Conservation (phyloP, 352 stramenopile species). For the Phytophthora cryptogea region DNA sequence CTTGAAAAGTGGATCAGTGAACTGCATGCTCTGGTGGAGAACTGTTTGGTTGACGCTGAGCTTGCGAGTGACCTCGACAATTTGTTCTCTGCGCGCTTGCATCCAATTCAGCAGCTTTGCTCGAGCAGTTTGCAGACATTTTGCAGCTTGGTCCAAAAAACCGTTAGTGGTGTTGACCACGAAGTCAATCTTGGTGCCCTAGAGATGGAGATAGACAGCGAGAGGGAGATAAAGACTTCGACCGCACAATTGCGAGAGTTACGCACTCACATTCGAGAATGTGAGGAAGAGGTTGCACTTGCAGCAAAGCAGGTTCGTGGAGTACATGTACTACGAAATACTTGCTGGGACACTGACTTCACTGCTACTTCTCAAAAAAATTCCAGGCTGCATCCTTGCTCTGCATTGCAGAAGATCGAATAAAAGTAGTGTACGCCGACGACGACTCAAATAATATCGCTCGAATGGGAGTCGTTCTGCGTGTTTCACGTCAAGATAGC, state of each 20-base stretch:
- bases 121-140: slow-evolving; percentile 19
- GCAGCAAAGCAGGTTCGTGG: slow-evolving; percentile 23
- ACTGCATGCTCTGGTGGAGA: slow-evolving; percentile 11
- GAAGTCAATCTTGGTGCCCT: not conserved
- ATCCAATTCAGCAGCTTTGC: slow-evolving; percentile 6
- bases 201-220: not conserved
- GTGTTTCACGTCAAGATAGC: slow-evolving; percentile 46
- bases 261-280: slow-evolving; percentile 21
- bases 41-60: slow-evolving; percentile 5
- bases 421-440: slow-evolving; percentile 49
- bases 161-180: not conserved
- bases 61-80: not conserved
- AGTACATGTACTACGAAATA: not conserved
- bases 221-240: slow-evolving; percentile 6
- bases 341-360: no score
- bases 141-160: slow-evolving; percentile 25
- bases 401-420: slow-evolving; percentile 29
- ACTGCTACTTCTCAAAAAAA: not conserved
- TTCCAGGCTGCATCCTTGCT: slow-evolving; percentile 34
- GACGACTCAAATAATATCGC: slow-evolving; percentile 24
- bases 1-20: slow-evolving; percentile 18
- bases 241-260: slow-evolving; percentile 20
- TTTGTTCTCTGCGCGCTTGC: not conserved
- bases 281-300: slow-evolving; percentile 31
- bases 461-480: slow-evolving; percentile 38